A percentile compares a stretch with the other conserved stretches of the same genome.
These are phyloP conservation scores for Thinopyrum elongatum DNA, from an alignment of 176 grass and related monocot species.

Conservation along the genomic window DNA sequence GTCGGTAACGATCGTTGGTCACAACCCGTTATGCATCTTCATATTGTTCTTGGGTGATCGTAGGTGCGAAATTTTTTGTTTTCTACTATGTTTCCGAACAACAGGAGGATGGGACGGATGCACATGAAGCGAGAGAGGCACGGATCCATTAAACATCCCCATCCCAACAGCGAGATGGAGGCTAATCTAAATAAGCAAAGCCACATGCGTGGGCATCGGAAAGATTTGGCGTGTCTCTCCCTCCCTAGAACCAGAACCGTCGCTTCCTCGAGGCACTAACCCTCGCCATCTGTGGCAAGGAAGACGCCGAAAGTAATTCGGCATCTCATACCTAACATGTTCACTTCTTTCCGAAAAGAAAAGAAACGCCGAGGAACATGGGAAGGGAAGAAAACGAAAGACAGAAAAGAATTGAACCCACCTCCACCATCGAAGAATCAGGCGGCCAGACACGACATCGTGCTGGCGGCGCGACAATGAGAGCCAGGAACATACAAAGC, in stretches of 20 bases:
- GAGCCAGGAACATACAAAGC: neutral
- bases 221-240: constrained; percentile 33
- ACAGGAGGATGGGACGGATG: neutral
- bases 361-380: neutral
- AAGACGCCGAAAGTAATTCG: constrained; percentile 36
- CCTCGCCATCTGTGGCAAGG: neutral
- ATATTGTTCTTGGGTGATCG: too few species aligned
- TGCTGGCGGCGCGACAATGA: neutral
- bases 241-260: neutral
- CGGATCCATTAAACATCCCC: constrained; percentile 37
- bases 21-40: too few species aligned
- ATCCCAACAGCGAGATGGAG: neutral
- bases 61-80: too few species aligned
- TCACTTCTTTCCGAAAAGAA: neutral
- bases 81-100: too few species aligned
- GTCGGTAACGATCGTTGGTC: too few species aligned
- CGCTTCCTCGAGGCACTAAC: constrained; percentile 18
- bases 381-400: neutral
- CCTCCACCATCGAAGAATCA: too few species aligned
- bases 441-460: neutral
- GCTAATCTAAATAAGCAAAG: constrained; percentile 8
- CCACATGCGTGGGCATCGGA: neutral
- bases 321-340: neutral
- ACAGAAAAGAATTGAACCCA: neutral
- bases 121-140: neutral